phyloP scores from a whole-genome alignment of 2,329 filamentous ascomycete genomes.

The Pyrenophora graminea region DNA sequence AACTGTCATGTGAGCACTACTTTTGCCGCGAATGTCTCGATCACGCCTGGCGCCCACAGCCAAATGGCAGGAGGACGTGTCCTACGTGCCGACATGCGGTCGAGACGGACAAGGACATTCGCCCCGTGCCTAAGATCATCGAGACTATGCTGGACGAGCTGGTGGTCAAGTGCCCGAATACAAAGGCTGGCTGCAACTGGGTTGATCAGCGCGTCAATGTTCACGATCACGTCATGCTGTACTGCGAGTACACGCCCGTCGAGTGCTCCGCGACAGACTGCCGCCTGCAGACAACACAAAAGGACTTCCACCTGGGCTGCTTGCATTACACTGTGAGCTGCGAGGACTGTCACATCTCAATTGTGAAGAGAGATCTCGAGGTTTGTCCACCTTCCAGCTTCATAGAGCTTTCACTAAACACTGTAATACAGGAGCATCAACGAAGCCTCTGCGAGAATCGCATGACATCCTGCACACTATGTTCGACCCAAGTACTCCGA shows the following conservation, averaged over 20 bases:
- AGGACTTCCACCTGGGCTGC: conserved; percentile 59
- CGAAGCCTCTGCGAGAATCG: conserved; percentile 57
- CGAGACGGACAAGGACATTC: conserved; percentile 33
- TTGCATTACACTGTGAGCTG: conserved; percentile 60
- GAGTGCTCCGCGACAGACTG: conserved; percentile 58
- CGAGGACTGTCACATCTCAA: conserved; percentile 55
- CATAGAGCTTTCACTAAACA: conserved; percentile 38
- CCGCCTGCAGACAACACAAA: conserved; percentile 57
- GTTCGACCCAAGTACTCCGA: conserved; percentile 48
- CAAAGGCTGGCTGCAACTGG: conserved; percentile 58
- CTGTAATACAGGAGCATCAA: conserved; percentile 45
- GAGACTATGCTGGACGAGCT: conserved; percentile 66
- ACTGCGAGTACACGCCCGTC: conserved; percentile 61
- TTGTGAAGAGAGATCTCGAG: conserved; percentile 61
- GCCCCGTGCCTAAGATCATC: conserved; percentile 58
- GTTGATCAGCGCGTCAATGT: conserved; percentile 60
- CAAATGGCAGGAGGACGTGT: conserved; percentile 50
- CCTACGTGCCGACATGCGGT: conserved; percentile 61
- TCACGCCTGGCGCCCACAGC: conserved; percentile 42
- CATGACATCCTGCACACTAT: conserved; percentile 50
- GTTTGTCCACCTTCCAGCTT: conserved; percentile 28
- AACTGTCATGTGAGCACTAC: conserved; percentile 65
- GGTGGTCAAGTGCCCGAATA: conserved; percentile 62
- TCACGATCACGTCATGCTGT: conserved; percentile 63
- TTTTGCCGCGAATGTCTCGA: conserved; percentile 65